Base-by-base conservation (phyloP, 2,329 filamentous ascomycete species). In the Claviceps sp. region DNA sequence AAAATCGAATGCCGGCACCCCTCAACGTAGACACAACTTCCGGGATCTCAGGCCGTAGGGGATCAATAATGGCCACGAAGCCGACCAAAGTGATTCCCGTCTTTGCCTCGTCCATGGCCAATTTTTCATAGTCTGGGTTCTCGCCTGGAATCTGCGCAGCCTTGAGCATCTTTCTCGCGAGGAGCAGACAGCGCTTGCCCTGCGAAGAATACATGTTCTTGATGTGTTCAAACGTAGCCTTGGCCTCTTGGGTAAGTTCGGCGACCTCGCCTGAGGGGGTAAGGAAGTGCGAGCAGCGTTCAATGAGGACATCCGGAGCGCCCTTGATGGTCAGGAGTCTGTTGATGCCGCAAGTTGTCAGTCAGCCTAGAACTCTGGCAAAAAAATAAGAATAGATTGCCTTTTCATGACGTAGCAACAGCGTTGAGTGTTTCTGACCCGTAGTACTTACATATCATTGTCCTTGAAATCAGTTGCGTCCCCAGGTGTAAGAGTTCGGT, bases 51-150 rank as follows among this genome's bases (percentile, higher is more conserved):
- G 81, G 76, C 0, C 87, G 81, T 51, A 87, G 81, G 1, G 87
- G 87, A 58, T 91, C 87, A 50, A 89, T 86, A 37, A 93, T 81
- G 42, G 84, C 86, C 26, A 89, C 79, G 4, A 94, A 69, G 14
- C 88, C 88, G 26, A 85, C 78, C 56, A 91, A 80, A 0, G 76
- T 79, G 37, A 93, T 74, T 4, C 81, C 76, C 2, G 74, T 70
- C 47, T 67, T 71, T 39, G 77, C 74, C 44, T 80, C 70, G 22
- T 74, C 70, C 50, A 74, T 65, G n/a, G 82, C 73, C 52, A 78
- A 75, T 8, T 75, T 72, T 59, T 85, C 82, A 51, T 62, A 62
- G 2, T 71, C 68, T 0, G 75, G 59, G 5, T 67, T 60, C 1
- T 65, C 60, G 13, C 47, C 50, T 2, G 64, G 60, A 52, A 77